Evolutionary conservation across 345 rosid species (phyloP).

Genomic region (Fremontodendron californicum): DNA sequence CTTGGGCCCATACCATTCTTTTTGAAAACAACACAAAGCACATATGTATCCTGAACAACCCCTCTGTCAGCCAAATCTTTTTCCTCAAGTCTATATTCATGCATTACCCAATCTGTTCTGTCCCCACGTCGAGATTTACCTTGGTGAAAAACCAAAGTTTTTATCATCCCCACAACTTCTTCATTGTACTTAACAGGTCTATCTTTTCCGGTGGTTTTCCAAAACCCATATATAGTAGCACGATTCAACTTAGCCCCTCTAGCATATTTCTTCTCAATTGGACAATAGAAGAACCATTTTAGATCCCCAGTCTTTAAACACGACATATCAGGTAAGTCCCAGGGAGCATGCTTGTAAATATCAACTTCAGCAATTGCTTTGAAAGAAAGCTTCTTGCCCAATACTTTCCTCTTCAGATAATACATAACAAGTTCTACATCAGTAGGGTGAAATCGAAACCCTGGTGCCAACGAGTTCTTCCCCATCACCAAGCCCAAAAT

Average conservation of each 20-base stretch:
- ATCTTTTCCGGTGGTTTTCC: constrained; percentile 82
- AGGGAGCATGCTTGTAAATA: constrained; percentile 63
- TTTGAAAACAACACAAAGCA: constrained; percentile 48
- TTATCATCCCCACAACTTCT: constrained; percentile 53
- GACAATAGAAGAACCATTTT: constrained; percentile 85
- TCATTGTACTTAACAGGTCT: constrained; percentile 38
- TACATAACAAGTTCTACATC: constrained; percentile 66
- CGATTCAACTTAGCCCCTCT: constrained; percentile 45
- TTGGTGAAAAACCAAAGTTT: constrained; percentile 53
- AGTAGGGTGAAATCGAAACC: constrained; percentile 81
- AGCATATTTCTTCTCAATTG: constrained; percentile 54
- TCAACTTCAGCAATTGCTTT: constrained; percentile 56
- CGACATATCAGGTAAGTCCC: constrained; percentile 61
- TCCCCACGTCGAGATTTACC: constrained; percentile 48
- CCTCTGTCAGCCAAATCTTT: constrained; percentile 32
- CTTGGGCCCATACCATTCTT: constrained; percentile 74
- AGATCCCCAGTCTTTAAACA: constrained; percentile 43
- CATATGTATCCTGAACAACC: constrained; percentile 49
- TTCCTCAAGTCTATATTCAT: constrained; percentile 58
- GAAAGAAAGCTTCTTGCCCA: constrained; percentile 34
- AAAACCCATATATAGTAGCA: constrained; percentile 51
- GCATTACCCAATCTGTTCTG: constrained; percentile 84
- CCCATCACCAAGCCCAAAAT: constrained; percentile 30
- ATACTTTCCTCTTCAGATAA: constrained; percentile 60
- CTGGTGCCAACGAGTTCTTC: constrained; percentile 43